Base-by-base conservation (phyloP, 1,139 yeast genomes). In the Hansenula lynferdii region DNA sequence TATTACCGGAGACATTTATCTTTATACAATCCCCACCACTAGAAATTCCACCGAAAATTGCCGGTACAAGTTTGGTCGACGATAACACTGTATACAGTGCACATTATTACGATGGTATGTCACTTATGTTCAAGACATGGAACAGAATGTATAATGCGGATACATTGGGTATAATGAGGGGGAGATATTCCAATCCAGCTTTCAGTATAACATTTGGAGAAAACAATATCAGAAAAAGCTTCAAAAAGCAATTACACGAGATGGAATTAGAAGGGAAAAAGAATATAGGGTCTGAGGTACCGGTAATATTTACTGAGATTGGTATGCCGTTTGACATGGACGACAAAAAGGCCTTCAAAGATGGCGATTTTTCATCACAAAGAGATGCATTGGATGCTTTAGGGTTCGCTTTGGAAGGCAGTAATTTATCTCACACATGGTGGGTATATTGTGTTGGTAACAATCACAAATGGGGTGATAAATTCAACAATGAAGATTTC, bases 271-370 rank as follows among this genome's bases (percentile, higher is more conserved):
- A 90, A 56, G 79, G 87, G 12, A 59, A 62, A 16, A 69, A 68
- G 3, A 57, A 69, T 33, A 60, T 86, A 42, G 96, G 96, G 1
- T 37, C 53, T 1, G 31, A 51, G 11, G 65, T 85, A 10, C 95
- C 96, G 0, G 74, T 84, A 8, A 64, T 90, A 30, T 78, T 92
- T 69, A 80, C 95, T 1, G 98, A 90, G 60, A 89, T 92, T n/a
- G 98, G 98, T 3, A 85, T 90, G 81, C 97, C 98, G 3, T 87
- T 81, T 59, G 96, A 92, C 59, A 85, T 90, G 95, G 92, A 90
- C 57, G 71, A 75, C 42, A 83, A 82, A 51, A 65, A 64, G 34
- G 85, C 96, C 0, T 89, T 75, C 54, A 56, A 58, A 1, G 70
- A 69, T 39, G 87, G 90, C 1, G 74, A 78, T 44, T 89, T 77